Conservation (phyloP, 345 rosid genomes). For the Hibiscus mutabilis region DNA sequence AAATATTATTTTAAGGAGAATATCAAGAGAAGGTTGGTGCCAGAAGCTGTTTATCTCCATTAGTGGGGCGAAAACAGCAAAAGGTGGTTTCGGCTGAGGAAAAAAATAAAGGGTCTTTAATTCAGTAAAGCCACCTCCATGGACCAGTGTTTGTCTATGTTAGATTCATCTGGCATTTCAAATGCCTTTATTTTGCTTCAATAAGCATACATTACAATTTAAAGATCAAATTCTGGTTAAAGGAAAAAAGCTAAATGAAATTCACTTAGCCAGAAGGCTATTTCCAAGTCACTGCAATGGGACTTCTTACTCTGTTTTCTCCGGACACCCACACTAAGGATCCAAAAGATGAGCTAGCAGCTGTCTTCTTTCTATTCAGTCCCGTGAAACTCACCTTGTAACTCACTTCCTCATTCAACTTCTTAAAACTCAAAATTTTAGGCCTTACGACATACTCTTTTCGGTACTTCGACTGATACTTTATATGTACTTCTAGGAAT, state of each 20-base stretch:
- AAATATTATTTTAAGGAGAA: background rate
- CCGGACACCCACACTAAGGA: slow-evolving; percentile 57
- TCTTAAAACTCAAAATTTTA: slow-evolving; percentile 23
- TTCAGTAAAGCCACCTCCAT: too few relatives aligned
- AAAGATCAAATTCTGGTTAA: background rate
- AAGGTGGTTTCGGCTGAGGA: background rate
- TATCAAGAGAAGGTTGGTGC: too few relatives aligned
- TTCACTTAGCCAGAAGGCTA: background rate
- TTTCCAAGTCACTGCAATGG: slow-evolving; percentile 60
- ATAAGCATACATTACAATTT: background rate
- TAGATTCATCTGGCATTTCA: too few relatives aligned
- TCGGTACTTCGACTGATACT: slow-evolving; percentile 34
- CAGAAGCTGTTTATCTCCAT: too few relatives aligned
- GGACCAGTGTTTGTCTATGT: too few relatives aligned
- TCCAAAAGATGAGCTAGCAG: slow-evolving; percentile 40
- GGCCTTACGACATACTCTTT: slow-evolving; percentile 35
- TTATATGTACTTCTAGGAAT: slow-evolving; percentile 11
- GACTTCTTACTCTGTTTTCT: slow-evolving; percentile 51
- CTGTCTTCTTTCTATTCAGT: background rate
- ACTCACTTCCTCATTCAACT: slow-evolving; percentile 43
- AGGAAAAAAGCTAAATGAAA: background rate
- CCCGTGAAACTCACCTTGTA: slow-evolving; percentile 43
- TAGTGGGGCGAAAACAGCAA: background rate
- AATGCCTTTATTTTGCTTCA: background rate
- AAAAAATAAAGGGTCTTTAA: too few relatives aligned